These are phyloP conservation scores for Malassezia dermatis DNA, from an alignment of 1,284 basidiomycete genomes.

Conservation along the genomic window DNA sequence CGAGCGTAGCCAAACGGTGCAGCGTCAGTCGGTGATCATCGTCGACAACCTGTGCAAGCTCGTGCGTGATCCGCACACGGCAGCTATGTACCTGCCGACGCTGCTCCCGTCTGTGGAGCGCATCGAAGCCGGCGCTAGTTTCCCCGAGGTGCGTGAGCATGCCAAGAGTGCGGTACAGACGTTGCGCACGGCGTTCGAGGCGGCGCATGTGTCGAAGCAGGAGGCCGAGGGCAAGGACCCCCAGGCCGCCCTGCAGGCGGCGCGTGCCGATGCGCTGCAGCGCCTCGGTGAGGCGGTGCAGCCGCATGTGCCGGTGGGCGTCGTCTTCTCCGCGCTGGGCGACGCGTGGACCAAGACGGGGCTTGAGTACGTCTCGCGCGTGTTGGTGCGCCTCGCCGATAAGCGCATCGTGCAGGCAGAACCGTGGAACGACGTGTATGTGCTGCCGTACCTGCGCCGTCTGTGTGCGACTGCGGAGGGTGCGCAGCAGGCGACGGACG, in stretches of 20 bases:
- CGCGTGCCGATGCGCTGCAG: slow-evolving; percentile 29
- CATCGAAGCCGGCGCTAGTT: slow-evolving; percentile 80
- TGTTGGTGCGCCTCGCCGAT: slow-evolving; percentile 38
- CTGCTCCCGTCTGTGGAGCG: slow-evolving; percentile 84
- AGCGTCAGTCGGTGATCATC: slow-evolving; percentile 67
- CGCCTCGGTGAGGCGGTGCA: slow-evolving; percentile 27
- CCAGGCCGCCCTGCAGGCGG: slow-evolving; percentile 15
- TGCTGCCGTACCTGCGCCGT: slow-evolving; percentile 49
- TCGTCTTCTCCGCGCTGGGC: slow-evolving; percentile 27
- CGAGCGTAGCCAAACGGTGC: slow-evolving; percentile 71
- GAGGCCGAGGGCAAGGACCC: slow-evolving; percentile 29
- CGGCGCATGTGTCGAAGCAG: slow-evolving; percentile 21
- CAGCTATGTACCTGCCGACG: slow-evolving; percentile 75
- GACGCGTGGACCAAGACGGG: slow-evolving; percentile 37
- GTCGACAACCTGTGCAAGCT: slow-evolving; percentile 96
- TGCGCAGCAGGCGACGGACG: slow-evolving; percentile 34
- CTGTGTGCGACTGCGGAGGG: slow-evolving; percentile 27
- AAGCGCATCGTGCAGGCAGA: slow-evolving; percentile 42
- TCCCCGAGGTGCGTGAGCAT: slow-evolving; percentile 66
- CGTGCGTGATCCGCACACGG: slow-evolving; percentile 80
- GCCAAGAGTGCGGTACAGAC: slow-evolving; percentile 43
- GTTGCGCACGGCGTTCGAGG: slow-evolving; percentile 25
- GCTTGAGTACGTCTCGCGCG: slow-evolving; percentile 34
- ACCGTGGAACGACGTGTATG: slow-evolving; percentile 45
- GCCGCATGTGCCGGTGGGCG: slow-evolving; percentile 26